Evolutionary conservation across 2,329 filamentous ascomycete genomes (phyloP).

Genomic region (Atkinsonella texensis): DNA sequence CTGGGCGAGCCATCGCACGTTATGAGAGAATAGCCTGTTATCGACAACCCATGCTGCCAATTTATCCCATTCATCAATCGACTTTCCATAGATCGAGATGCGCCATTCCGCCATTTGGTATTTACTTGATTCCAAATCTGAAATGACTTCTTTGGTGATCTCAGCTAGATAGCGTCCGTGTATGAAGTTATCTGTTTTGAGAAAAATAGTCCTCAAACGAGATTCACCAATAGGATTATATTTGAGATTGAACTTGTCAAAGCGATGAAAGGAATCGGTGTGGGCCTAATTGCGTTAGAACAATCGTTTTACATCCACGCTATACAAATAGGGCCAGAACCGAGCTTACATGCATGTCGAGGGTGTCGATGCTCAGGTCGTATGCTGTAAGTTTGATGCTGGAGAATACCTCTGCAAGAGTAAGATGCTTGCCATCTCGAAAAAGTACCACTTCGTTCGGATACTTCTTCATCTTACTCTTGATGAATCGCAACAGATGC

Average conservation of each 20-base stretch:
- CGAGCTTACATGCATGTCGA: conserved; percentile 87
- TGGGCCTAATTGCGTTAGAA: conserved; percentile 50
- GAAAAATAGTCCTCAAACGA: conserved; percentile 87
- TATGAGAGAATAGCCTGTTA: conserved; percentile 96
- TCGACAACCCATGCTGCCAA: conserved; percentile 94
- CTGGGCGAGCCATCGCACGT: conserved; percentile 94
- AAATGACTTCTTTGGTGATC: conserved; percentile 95
- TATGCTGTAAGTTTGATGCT: conserved; percentile 97
- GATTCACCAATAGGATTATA: conserved; percentile 98
- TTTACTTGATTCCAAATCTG: conserved; percentile 94
- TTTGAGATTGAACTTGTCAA: conserved; percentile 99
- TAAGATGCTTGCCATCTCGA: conserved; percentile 84
- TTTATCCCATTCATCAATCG: conserved; percentile 93
- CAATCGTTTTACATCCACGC: not conserved
- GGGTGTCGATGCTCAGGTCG: conserved; percentile 92
- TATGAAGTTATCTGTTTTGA: conserved; percentile 98
- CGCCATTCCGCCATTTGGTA: conserved; percentile 99
- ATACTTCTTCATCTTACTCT: conserved; percentile 99
- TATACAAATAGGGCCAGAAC: not conserved
- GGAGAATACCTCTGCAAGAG: conserved; percentile 85
- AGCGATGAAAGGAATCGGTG: conserved; percentile 94
- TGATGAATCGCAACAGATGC: conserved; percentile 94
- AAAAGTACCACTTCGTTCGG: conserved; percentile 89
- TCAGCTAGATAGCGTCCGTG: conserved; percentile 91
- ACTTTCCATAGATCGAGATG: conserved; percentile 91